Conservation (phyloP, 331 rosid species). For the Pyrus hybrid region DNA sequence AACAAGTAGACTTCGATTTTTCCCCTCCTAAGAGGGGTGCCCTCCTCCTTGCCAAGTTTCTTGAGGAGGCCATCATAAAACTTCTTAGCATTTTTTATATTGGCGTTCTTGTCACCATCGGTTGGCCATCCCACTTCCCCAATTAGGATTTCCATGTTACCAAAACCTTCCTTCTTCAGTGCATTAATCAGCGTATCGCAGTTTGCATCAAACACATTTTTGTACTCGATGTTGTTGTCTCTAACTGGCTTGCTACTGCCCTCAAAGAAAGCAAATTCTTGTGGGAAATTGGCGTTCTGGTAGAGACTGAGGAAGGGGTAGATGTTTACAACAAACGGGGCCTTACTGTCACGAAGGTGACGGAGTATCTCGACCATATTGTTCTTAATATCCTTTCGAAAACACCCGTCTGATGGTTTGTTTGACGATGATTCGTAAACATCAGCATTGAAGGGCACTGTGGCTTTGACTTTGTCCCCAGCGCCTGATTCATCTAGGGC, state of each 20-base stretch:
- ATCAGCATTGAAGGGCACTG: slow-evolving; percentile 65
- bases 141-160: slow-evolving; percentile 28
- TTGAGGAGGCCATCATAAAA: slow-evolving; percentile 57
- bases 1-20: slow-evolving; percentile 35
- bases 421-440: slow-evolving; percentile 46
- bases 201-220: slow-evolving; percentile 69
- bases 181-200: slow-evolving; percentile 54
- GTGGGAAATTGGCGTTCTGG: slow-evolving; percentile 30
- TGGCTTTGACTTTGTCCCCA: slow-evolving; percentile 46
- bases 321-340: slow-evolving; percentile 70
- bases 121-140: slow-evolving; percentile 98
- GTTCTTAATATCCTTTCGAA: slow-evolving; percentile 35
- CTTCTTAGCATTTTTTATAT: slow-evolving; percentile 22
- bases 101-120: slow-evolving; percentile 39
- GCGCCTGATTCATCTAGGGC: slow-evolving; percentile 55
- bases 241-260: background rate
- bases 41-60: slow-evolving; percentile 36
- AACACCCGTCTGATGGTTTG: slow-evolving; percentile 54
- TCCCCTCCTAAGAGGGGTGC: slow-evolving; percentile 45
- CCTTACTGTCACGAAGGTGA: slow-evolving; percentile 30
- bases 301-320: slow-evolving; percentile 73
- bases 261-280: slow-evolving; percentile 56
- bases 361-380: slow-evolving; percentile 31
- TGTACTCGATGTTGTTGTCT: slow-evolving; percentile 34
- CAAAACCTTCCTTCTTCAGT: slow-evolving; percentile 32